Conservation (phyloP, 306 rosid species). For the Delonix regia region DNA sequence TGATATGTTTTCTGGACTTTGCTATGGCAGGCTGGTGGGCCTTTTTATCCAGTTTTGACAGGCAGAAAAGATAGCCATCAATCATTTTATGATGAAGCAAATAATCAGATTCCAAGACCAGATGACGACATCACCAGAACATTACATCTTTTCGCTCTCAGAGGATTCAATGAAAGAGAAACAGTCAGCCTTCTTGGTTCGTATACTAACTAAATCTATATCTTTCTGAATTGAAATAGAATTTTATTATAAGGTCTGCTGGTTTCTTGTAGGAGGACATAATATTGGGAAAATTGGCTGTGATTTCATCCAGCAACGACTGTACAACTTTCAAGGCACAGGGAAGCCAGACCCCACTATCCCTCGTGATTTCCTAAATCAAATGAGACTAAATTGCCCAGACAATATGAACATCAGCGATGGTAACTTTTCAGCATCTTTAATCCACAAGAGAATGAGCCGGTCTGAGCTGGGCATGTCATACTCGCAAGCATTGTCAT, state of each 20-base stretch:
- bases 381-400: constrained; percentile 62
- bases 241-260: constrained; percentile 6
- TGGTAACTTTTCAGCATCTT: constrained; percentile 28
- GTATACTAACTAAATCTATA: background rate
- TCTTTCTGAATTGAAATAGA: background rate
- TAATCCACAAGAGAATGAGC: constrained; percentile 32
- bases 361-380: constrained; percentile 55
- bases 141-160: constrained; percentile 57
- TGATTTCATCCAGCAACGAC: constrained; percentile 59
- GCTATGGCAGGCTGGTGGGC: constrained; percentile 75
- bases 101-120: constrained; percentile 69
- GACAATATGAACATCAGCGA: constrained; percentile 18
- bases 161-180: constrained; percentile 81
- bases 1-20: constrained; percentile 28
- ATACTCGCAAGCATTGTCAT: constrained; percentile 48
- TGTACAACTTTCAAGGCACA: constrained; percentile 71
- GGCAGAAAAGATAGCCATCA: constrained; percentile 71
- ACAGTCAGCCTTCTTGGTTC: constrained; percentile 93
- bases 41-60: constrained; percentile 78
- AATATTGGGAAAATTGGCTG: constrained; percentile 86
- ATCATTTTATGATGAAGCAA: constrained; percentile 62
- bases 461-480: constrained; percentile 46
- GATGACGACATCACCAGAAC: constrained; percentile 63
- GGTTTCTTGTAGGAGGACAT: constrained; percentile 67
- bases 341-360: constrained; percentile 70